Percentiles rank a stretch among this genome's conserved stretches.
Conservation (phyloP, 2,329 filamentous ascomycete species). For the Shiraia sp. region DNA sequence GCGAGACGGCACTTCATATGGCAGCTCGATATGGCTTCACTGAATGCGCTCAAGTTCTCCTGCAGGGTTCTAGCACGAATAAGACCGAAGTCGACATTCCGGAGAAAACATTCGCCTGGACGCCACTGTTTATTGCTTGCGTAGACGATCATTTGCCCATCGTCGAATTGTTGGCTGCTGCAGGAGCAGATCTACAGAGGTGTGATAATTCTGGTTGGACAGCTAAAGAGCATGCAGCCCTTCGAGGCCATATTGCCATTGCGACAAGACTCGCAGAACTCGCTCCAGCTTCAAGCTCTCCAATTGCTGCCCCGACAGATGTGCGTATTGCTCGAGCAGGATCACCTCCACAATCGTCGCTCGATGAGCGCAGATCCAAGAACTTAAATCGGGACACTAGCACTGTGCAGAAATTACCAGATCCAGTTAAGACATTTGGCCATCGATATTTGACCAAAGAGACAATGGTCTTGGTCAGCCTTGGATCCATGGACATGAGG, state of each 20-base stretch:
- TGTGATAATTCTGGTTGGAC: constrained; percentile 91
- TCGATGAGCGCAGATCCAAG: constrained; percentile 50
- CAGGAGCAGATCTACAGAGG: constrained; percentile 74
- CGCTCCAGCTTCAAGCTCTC: constrained; percentile 44
- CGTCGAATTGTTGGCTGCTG: constrained; percentile 75
- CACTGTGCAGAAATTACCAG: constrained; percentile 56
- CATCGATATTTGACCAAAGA: constrained; percentile 91
- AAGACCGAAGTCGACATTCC: constrained; percentile 75
- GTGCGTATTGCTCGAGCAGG: constrained; percentile 38
- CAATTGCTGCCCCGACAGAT: constrained; percentile 29
- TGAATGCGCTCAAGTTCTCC: constrained; percentile 75
- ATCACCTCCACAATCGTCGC: constrained; percentile 62
- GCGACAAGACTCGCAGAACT: constrained; percentile 69
- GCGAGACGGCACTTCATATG: constrained; percentile 89
- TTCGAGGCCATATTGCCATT: constrained; percentile 85
- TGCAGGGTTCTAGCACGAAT: constrained; percentile 71
- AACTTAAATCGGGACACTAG: constrained; percentile 45
- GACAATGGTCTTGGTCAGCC: constrained; percentile 85
- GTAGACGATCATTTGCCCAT: constrained; percentile 83
- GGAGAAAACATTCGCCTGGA: constrained; percentile 90
- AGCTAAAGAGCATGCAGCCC: constrained; percentile 86
- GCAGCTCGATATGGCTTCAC: constrained; percentile 86
- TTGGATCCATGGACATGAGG: constrained; percentile 92
- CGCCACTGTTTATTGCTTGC: constrained; percentile 88
- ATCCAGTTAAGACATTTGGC: constrained; percentile 92